Evolutionary conservation across 768 basidiomycete species (phyloP).

Genomic region (Mrakia blollopis): DNA sequence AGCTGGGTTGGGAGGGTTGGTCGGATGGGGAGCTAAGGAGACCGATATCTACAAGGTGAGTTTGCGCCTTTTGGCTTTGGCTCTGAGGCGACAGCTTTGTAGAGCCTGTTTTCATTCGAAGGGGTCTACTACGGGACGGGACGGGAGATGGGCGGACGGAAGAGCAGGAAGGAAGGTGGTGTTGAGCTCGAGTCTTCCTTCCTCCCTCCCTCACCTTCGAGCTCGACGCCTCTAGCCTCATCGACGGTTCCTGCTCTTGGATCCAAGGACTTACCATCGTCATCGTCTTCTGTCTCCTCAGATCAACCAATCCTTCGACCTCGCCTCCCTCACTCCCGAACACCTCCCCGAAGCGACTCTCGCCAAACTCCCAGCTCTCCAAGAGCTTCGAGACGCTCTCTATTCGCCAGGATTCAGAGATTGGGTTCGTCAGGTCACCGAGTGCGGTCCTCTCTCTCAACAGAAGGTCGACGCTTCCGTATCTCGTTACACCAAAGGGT

Average conservation of each 20-base stretch:
- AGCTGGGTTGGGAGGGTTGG: constrained; percentile 28
- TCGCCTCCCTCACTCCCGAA: constrained; percentile 70
- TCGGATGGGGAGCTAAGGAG: constrained; percentile 65
- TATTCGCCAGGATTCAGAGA: constrained; percentile 77
- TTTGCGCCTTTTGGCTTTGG: neutral
- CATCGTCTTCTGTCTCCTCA: constrained; percentile 42
- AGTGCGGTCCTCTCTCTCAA: constrained; percentile 86
- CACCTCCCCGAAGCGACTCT: constrained; percentile 75
- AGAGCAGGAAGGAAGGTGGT: neutral
- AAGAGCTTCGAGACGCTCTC: constrained; percentile 79
- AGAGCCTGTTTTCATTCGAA: neutral
- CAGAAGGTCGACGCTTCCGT: constrained; percentile 92
- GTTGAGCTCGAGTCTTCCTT: neutral
- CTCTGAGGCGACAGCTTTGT: neutral
- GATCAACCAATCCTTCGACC: constrained; percentile 96
- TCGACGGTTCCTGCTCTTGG: neutral
- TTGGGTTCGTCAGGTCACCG: constrained; percentile 79
- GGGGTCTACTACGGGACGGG: neutral
- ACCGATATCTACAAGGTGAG: constrained; percentile 94
- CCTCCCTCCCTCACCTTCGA: neutral
- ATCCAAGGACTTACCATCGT: neutral
- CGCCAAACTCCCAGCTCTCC: constrained; percentile 70
- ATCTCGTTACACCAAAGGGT: constrained; percentile 83
- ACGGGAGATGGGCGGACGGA: neutral
- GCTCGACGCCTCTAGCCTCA: too few species aligned